These are phyloP conservation scores for Chytriomyces hyalinus DNA, from an alignment of 192 early-diverging fungal genomes.

Conservation along the genomic window DNA sequence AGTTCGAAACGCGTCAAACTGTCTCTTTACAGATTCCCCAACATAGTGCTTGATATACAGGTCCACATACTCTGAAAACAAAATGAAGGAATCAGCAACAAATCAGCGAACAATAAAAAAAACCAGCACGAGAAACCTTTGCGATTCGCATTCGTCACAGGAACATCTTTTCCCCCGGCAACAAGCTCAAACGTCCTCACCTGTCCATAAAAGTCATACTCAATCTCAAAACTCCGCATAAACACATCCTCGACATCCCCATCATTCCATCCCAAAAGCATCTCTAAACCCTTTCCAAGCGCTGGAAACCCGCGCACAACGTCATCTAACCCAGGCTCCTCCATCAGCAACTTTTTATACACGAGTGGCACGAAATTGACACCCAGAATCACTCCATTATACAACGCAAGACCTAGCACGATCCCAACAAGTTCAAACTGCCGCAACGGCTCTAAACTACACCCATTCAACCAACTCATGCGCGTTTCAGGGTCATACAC, in stretches of 20 bases:
- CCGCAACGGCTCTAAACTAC: slow-evolving; percentile 56
- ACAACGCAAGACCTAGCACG: slow-evolving; percentile 89
- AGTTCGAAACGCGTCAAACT: slow-evolving; percentile 54
- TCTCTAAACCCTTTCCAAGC: slow-evolving; percentile 76
- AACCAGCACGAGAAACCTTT: neutral
- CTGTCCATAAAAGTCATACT: slow-evolving; percentile 60
- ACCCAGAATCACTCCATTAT: slow-evolving; percentile 82
- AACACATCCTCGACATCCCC: slow-evolving; percentile 81
- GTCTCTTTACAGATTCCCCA: slow-evolving; percentile 44
- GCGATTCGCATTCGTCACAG: slow-evolving; percentile 62
- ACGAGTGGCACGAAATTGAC: slow-evolving; percentile 75
- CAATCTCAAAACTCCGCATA: slow-evolving; percentile 83
- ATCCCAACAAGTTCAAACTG: slow-evolving; percentile 87
- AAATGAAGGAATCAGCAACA: neutral
- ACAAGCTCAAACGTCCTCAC: slow-evolving; percentile 56
- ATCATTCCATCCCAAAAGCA: slow-evolving; percentile 77
- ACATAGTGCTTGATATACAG: slow-evolving; percentile 58
- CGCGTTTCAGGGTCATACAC: slow-evolving; percentile 65
- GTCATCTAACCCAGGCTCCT: slow-evolving; percentile 53
- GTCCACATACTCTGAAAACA: slow-evolving; percentile 49
- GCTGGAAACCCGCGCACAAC: slow-evolving; percentile 65
- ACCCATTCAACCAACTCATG: slow-evolving; percentile 78
- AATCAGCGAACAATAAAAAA: neutral
- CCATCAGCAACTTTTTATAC: slow-evolving; percentile 72
- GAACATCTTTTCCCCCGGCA: slow-evolving; percentile 47